Base-by-base conservation (phyloP, 179 eudicot genomes). In the Sideroxylon spinosum region DNA sequence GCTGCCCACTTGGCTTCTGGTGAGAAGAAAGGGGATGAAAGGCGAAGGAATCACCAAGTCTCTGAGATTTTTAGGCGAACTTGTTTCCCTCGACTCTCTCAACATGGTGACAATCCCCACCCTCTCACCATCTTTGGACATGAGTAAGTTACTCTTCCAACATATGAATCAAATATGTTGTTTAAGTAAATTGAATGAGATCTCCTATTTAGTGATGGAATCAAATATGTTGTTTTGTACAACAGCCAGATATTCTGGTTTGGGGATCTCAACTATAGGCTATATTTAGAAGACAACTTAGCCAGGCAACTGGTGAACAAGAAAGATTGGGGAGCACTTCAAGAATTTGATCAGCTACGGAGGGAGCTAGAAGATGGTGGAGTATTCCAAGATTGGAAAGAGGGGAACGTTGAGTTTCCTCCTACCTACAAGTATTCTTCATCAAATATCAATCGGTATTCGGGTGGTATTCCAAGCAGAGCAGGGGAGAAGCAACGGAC, bases 161-260 rank as follows among this genome's bases (percentile, higher is more conserved):
- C 57, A 37, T 3, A 29, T 29, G 37, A 29, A 29, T 29, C 37
- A 29, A 29, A 29, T 29, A 29, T 29, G 37, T 29, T 29, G 37
- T 56, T 66, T 60, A n/a, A n/a, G 32, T 20, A 70, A 49, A 70
- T 9, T 6, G 32, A 23, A 22, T 5, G 57, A 48, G 49, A 49
- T 70, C 5, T 49, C 29, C 74, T 28, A 13, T 53, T 32, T 74
- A 12, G 19, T 59, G 77, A 59, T 56, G 28, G 28, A 55, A n/a
- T 20, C 20, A 44, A 48, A 67, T 76, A 4, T 77, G 23, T 77
- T 83, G 44, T 37, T 37, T 37, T 3, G 79, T 86, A 37, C 46
- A 79, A 79, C 90, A 90, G 93, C 75, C 88, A 68, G 78, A 85
- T 90, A 84, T 88, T 90, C 76, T 88, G 93, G 93, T 90, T 88